phyloP scores from a whole-genome alignment of 495 filamentous ascomycete species.

The Neurospora sp. region DNA sequence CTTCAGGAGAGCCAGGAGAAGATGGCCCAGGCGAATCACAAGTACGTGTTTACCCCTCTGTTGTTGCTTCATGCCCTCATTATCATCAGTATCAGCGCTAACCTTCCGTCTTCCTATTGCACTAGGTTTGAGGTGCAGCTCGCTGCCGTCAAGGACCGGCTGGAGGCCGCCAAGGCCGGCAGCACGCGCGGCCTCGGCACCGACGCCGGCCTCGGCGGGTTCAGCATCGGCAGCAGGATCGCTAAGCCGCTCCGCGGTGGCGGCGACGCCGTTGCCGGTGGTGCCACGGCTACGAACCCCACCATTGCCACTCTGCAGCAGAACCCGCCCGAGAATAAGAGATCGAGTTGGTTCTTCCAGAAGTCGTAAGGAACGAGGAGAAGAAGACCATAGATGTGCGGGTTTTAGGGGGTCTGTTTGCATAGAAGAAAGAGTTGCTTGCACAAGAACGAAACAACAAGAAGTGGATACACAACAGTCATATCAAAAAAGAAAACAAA shows the following conservation, averaged over 20 bases:
- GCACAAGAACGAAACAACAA: background rate
- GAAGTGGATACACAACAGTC: background rate
- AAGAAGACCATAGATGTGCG: constrained; percentile 1
- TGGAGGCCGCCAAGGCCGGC: constrained; percentile 88
- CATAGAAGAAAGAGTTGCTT: background rate
- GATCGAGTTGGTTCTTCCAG: constrained; percentile 50
- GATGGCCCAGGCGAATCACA: constrained; percentile 86
- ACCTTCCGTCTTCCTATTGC: constrained; percentile 1
- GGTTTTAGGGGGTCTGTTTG: background rate
- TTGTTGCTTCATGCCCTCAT: background rate
- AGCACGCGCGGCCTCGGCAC: constrained; percentile 70
- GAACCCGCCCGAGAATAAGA: constrained; percentile 39
- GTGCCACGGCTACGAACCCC: constrained; percentile 33
- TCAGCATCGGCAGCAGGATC: constrained; percentile 80
- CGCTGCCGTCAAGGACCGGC: constrained; percentile 90
- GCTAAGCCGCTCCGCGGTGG: constrained; percentile 95
- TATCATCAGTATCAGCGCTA: background rate
- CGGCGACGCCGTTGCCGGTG: constrained; percentile 58
- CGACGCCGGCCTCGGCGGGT: constrained; percentile 50
- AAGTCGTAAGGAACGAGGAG: constrained; percentile 22
- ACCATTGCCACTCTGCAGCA: constrained; percentile 44
- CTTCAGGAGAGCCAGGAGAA: constrained; percentile 98
- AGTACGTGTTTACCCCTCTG: constrained; percentile 47
- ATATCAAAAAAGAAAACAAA: constrained; percentile 1
- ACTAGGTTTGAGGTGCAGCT: constrained; percentile 91